Conservation (phyloP, 768 basidiomycete genomes). For the Boletus reticuloceps region DNA sequence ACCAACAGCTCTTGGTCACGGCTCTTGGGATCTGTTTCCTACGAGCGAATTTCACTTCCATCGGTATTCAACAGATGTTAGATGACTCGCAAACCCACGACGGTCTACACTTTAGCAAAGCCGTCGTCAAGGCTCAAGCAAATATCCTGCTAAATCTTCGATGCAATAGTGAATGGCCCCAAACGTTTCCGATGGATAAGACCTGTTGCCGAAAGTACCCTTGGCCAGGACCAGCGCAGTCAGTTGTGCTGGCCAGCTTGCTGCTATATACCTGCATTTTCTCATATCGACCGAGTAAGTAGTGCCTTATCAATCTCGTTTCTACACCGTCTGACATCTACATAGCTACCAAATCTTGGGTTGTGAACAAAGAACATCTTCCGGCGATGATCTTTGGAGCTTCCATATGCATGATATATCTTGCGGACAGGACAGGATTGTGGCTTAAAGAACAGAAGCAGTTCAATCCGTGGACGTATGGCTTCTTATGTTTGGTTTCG, state of each 20-base stretch:
- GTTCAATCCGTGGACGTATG: slow-evolving; percentile 69
- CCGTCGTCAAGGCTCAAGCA: slow-evolving; percentile 65
- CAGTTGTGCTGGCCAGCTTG: slow-evolving; percentile 46
- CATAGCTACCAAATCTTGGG: slow-evolving; percentile 19
- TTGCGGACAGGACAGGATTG: slow-evolving; percentile 81
- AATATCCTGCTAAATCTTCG: slow-evolving; percentile 75
- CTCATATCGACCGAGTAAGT: slow-evolving; percentile 36
- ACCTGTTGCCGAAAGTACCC: slow-evolving; percentile 84
- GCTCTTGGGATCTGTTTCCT: slow-evolving; percentile 19
- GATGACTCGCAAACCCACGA: slow-evolving; percentile 74
- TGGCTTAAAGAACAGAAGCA: slow-evolving; percentile 92
- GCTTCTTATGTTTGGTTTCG: slow-evolving; percentile 49
- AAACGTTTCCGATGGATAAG: slow-evolving; percentile 63
- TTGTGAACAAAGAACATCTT: slow-evolving; percentile 14
- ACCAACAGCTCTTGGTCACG: slow-evolving; percentile 29
- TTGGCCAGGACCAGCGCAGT: slow-evolving; percentile 54
- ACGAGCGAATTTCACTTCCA: slow-evolving; percentile 55
- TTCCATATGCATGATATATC: slow-evolving; percentile 65
- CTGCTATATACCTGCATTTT: slow-evolving; percentile 52
- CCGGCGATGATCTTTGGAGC: slow-evolving; percentile 62
- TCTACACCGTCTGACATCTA: slow-evolving; percentile 13
- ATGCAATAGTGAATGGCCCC: slow-evolving; percentile 72
- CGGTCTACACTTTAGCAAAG: slow-evolving; percentile 76
- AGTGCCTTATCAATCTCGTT: not conserved
- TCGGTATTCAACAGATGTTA: slow-evolving; percentile 80